Evolutionary conservation across 139 green algal genomes (phyloP).

Genomic region (Diplosphaera chodatii): DNA sequence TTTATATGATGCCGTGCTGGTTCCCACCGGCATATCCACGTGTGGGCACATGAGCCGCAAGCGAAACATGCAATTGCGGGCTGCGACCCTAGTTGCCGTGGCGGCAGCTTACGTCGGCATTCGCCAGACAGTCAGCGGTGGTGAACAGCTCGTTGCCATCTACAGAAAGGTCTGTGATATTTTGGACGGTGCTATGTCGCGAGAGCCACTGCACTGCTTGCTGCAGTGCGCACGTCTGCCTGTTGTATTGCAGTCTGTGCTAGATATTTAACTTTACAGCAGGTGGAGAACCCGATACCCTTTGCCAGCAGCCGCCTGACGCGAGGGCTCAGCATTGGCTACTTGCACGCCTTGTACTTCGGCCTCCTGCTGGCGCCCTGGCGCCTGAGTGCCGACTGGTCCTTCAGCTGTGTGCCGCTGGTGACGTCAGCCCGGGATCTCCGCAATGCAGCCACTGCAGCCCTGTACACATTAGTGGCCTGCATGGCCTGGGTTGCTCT

Average conservation of each 20-base stretch:
- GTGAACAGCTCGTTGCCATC: slow-evolving; percentile 68
- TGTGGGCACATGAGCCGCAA: neutral
- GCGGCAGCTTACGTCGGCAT: too few species aligned
- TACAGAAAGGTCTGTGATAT: slow-evolving; percentile 69
- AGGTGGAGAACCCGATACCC: slow-evolving; percentile 82
- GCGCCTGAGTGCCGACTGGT: slow-evolving; percentile 74
- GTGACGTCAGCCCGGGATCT: slow-evolving; percentile 37
- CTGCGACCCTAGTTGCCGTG: neutral
- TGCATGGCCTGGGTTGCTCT: neutral
- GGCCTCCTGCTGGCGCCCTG: slow-evolving; percentile 50
- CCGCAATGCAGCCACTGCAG: slow-evolving; percentile 37
- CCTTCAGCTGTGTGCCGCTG: slow-evolving; percentile 59
- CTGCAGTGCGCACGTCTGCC: too few species aligned
- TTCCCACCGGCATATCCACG: neutral
- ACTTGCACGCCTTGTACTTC: slow-evolving; percentile 64
- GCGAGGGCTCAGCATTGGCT: slow-evolving; percentile 34
- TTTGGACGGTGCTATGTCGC: too few species aligned
- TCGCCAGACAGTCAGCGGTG: slow-evolving; percentile 20
- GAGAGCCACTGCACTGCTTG: too few species aligned
- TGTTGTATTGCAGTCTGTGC: too few species aligned
- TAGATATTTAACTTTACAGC: neutral
- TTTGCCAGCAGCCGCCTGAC: slow-evolving; percentile 32
- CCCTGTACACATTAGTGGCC: slow-evolving; percentile 40
- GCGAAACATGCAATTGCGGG: too few species aligned
- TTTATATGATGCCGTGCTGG: slow-evolving; percentile 41